These are phyloP conservation scores for Torulaspora maleeae DNA, from an alignment of 805 yeast species.

Conservation along the genomic window DNA sequence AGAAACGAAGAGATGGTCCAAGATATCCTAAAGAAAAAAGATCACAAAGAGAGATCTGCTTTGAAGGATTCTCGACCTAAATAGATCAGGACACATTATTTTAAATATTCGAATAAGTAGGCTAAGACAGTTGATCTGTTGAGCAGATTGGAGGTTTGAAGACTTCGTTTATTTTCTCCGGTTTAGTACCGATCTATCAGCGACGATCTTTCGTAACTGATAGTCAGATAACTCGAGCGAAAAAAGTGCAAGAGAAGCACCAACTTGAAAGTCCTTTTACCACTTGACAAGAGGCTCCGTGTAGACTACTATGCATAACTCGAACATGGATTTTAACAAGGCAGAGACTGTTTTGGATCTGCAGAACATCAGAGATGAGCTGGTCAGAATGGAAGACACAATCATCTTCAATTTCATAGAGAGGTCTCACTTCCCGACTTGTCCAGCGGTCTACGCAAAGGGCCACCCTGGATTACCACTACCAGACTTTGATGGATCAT, in stretches of 20 bases:
- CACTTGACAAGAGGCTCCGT: no score
- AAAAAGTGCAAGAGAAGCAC: not conserved
- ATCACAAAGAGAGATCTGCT: not conserved
- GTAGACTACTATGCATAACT: not conserved
- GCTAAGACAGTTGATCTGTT: not conserved
- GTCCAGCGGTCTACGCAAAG: constrained; percentile 66
- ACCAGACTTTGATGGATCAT: constrained; percentile 70
- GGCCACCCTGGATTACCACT: constrained; percentile 47
- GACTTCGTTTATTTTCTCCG: not conserved
- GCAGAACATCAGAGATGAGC: constrained; percentile 73
- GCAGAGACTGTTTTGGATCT: constrained; percentile 80
- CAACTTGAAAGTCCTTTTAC: not conserved
- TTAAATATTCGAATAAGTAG: not conserved
- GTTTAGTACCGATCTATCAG: not conserved
- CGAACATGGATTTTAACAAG: constrained; percentile 71
- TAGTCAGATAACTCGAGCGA: not conserved
- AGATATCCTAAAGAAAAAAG: constrained; percentile 26
- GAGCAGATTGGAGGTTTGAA: not conserved
- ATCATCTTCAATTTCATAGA: constrained; percentile 90
- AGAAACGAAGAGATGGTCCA: constrained; percentile 81
- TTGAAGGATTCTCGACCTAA: not conserved
- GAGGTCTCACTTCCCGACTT: constrained; percentile 78
- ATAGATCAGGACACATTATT: not conserved
- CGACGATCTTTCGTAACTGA: not conserved
- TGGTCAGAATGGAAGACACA: constrained; percentile 94